phyloP scores from a whole-genome alignment of 352 stramenopile species.

The Globisporangium okanoganense region DNA sequence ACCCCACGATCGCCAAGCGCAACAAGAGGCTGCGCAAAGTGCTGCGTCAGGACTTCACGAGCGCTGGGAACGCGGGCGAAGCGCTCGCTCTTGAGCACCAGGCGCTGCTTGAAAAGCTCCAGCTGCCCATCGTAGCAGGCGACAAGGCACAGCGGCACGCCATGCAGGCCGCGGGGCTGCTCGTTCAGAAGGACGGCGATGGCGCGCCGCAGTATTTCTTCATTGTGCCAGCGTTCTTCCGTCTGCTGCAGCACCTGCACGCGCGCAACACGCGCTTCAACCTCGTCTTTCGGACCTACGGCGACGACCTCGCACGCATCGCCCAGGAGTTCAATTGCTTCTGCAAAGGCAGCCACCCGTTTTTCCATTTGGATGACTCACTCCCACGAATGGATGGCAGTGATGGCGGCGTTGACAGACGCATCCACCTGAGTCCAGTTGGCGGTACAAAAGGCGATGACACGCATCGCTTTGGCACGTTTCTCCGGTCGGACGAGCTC shows the following conservation, averaged over 20 bases:
- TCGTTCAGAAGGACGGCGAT: slow-evolving; percentile 16
- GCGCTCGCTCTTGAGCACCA: slow-evolving; percentile 36
- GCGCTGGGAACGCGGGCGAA: slow-evolving; percentile 40
- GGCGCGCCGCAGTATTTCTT: slow-evolving; percentile 41
- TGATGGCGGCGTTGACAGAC: slow-evolving; percentile 39
- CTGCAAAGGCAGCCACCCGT: slow-evolving; percentile 61
- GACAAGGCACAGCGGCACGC: neutral
- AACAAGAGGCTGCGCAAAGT: slow-evolving; percentile 67
- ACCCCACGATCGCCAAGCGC: slow-evolving; percentile 36
- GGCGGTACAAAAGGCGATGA: neutral
- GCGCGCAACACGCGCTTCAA: slow-evolving; percentile 46
- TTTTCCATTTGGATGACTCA: slow-evolving; percentile 28
- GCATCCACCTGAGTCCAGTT: slow-evolving; percentile 33
- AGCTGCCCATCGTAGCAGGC: slow-evolving; percentile 21
- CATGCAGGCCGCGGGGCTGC: slow-evolving; percentile 26
- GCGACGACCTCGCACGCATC: slow-evolving; percentile 62
- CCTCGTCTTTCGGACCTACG: slow-evolving; percentile 76
- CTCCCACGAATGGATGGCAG: slow-evolving; percentile 51
- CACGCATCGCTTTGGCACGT: slow-evolving; percentile 53
- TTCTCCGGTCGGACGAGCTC: slow-evolving; percentile 41
- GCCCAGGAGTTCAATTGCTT: slow-evolving; percentile 79
- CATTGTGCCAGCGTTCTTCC: slow-evolving; percentile 67
- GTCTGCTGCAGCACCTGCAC: slow-evolving; percentile 49
- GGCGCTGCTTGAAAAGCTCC: slow-evolving; percentile 42
- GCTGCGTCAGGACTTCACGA: slow-evolving; percentile 63